Evolutionary conservation across 305 asterid genomes (phyloP), one percentile per base, ranked within the genome.

Genomic region (Withania somnifera): DNA sequence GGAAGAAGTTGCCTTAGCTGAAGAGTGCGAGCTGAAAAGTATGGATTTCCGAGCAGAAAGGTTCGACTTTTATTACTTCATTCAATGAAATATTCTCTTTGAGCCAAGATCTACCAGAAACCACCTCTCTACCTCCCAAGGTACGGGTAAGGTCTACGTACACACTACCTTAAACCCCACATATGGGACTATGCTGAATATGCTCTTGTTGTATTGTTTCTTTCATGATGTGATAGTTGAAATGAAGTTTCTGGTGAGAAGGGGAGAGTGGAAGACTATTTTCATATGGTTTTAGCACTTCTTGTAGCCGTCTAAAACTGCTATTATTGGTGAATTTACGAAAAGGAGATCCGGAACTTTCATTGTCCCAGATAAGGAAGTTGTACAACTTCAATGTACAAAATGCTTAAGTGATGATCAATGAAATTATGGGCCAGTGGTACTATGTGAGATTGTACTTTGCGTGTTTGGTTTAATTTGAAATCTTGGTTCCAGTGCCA

Each of bases 1-100:
- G n/a, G 97, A 94, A 85, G 99, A 96, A 90, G 90, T 91, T 86
- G 86, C 94, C 34, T 93, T 94, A 82, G 89, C 90, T 67, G 98
- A 96, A 91, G 97, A 96, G 85, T 94, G 91, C 40, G 95, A 94
- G 80, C 85, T 91, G 82, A 90, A 86, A 86, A 92, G 95, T 86
- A 90, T 78, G 77, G 90, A 66, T 75, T 94, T 93, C 87, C 92
- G 92, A 84, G 97, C 98, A 57, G 97, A 91, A 90, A 94, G 99
- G 99, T 96, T 85, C 45, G 90, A 38, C 30, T 66, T 45, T 26
- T 51, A 69, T 73, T 11, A 57, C 60, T 73, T 58, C 32, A 61
- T 81, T 81, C 9, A 28, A 8, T 61, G 69, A 28, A 28, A 61
- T 28, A 11, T 61, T 61, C 6, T 56, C 9, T 61, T 61, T 61